Evolutionary conservation across 129 eudicot species (phyloP).

Genomic region (Lactuca saligna): DNA sequence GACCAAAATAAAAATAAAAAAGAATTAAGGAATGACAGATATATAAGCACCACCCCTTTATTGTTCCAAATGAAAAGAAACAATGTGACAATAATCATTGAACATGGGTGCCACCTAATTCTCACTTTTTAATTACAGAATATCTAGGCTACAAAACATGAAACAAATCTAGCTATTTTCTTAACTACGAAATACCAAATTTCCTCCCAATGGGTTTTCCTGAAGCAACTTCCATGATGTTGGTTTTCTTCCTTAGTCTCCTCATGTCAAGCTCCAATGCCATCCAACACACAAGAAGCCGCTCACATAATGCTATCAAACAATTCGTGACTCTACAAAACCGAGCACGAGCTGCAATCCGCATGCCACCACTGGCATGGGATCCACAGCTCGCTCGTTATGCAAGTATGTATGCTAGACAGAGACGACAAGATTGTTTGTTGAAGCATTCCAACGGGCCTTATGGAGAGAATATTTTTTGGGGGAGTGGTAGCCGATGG

Average conservation of each 20-base stretch:
- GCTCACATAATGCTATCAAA: constrained; percentile 4
- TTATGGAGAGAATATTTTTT: constrained; percentile 77
- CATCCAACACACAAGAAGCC: constrained; percentile 11
- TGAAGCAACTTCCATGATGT: constrained; percentile 28
- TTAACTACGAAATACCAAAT: neutral
- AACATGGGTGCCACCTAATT: constrained; percentile 84
- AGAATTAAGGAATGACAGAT: neutral
- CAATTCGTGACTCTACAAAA: constrained; percentile 59
- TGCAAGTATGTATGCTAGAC: constrained; percentile 61
- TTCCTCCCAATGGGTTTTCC: constrained; percentile 21
- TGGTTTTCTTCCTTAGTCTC: constrained; percentile 33
- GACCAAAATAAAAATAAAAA: neutral
- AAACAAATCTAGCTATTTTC: constrained; percentile 24
- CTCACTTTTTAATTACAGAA: neutral
- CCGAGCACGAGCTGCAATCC: constrained; percentile 49
- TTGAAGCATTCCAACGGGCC: constrained; percentile 73
- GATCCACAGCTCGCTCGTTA: constrained; percentile 46
- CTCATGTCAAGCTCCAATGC: constrained; percentile 36
- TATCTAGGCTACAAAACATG: constrained; percentile 19
- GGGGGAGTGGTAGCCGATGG: constrained; percentile 75
- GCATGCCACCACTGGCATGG: constrained; percentile 62
- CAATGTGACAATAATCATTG: constrained; percentile 60
- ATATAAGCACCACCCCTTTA: constrained; percentile 10
- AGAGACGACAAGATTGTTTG: constrained; percentile 55
- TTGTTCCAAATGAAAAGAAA: constrained; percentile 16